Conservation (phyloP, 352 stramenopile genomes). For the Hyaloperonospora brassicae region DNA sequence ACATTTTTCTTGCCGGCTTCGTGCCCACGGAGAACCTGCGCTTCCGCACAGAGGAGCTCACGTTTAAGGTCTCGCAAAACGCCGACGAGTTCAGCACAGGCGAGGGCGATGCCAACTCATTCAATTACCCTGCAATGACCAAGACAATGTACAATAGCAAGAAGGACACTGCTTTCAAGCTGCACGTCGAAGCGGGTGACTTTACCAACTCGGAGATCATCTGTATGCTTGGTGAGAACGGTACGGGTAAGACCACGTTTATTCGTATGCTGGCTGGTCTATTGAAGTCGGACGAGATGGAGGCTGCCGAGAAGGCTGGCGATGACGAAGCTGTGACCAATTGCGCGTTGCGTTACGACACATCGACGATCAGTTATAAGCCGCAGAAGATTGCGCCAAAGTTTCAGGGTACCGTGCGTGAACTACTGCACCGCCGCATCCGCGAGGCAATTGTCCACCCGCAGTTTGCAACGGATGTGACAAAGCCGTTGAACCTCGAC, state of each 20-base stretch:
- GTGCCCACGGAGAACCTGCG: constrained; percentile 99
- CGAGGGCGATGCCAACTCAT: constrained; percentile 87
- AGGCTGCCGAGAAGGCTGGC: constrained; percentile 58
- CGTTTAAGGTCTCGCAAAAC: constrained; percentile 96
- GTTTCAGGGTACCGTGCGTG: constrained; percentile 93
- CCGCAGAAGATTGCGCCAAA: constrained; percentile 97
- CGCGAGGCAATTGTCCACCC: constrained; percentile 96
- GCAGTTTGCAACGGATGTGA: constrained; percentile 98
- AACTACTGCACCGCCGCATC: constrained; percentile 97
- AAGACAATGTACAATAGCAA: constrained; percentile 95
- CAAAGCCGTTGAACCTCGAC: constrained; percentile 97
- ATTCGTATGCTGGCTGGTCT: constrained; percentile 99
- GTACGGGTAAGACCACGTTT: constrained; percentile 99
- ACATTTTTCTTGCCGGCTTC: constrained; percentile 99
- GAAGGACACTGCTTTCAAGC: constrained; percentile 91
- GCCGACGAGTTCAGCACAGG: constrained; percentile 81
- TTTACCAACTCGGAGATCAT: constrained; percentile 99
- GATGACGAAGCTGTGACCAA: constrained; percentile 69
- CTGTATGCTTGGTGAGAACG: constrained; percentile 98
- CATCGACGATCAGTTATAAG: constrained; percentile 94
- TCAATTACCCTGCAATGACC: constrained; percentile 97
- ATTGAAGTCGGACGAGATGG: constrained; percentile 97
- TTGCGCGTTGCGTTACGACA: constrained; percentile 75
- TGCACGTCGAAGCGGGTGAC: constrained; percentile 95
- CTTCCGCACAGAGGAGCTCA: constrained; percentile 97